These are phyloP conservation scores for Trypanosoma congolense DNA, from an alignment of 208 protist species.

Conservation along the genomic window DNA sequence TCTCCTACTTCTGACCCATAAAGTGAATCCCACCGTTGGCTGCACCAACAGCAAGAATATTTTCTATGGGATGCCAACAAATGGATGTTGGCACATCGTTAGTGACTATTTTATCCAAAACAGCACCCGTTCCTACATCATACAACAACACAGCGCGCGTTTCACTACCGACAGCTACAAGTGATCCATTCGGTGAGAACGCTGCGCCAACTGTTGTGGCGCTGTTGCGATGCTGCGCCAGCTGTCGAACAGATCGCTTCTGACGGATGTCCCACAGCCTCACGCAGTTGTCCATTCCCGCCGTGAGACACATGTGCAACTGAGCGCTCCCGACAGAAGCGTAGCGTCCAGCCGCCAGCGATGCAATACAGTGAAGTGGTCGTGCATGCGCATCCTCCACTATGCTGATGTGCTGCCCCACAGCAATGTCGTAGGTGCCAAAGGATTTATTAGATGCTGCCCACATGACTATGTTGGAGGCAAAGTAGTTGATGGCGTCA, in stretches of 20 bases:
- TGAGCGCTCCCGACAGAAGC: constrained; percentile 15
- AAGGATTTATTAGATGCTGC: constrained; percentile 68
- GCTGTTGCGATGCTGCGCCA: constrained; percentile 70
- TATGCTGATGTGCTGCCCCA: constrained; percentile 30
- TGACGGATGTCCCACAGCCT: constrained; percentile 74
- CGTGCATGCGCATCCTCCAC: constrained; percentile 52
- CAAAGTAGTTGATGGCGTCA: constrained; percentile 72
- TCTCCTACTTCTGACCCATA: constrained; percentile 39
- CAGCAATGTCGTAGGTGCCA: constrained; percentile 53
- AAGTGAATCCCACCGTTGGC: constrained; percentile 26
- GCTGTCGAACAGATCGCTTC: constrained; percentile 37
- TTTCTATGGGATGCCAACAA: constrained; percentile 65
- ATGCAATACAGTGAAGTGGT: constrained; percentile 55
- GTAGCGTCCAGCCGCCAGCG: constrained; percentile 52
- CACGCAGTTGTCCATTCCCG: constrained; percentile 62
- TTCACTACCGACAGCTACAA: constrained; percentile 75
- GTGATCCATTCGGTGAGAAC: constrained; percentile 41
- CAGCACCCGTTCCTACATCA: constrained; percentile 38
- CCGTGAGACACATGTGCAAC: constrained; percentile 62
- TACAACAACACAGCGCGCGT: constrained; percentile 62
- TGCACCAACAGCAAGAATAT: constrained; percentile 48
- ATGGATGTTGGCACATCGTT: constrained; percentile 41
- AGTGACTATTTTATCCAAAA: constrained; percentile 36
- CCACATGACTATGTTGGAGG: constrained; percentile 58
- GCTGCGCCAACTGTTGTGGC: constrained; percentile 55